A percentile compares a stretch with the other conserved stretches of the same genome.
These are phyloP conservation scores for Alternaria ventricosa DNA, from an alignment of 2,329 filamentous ascomycete species.

Conservation along the genomic window DNA sequence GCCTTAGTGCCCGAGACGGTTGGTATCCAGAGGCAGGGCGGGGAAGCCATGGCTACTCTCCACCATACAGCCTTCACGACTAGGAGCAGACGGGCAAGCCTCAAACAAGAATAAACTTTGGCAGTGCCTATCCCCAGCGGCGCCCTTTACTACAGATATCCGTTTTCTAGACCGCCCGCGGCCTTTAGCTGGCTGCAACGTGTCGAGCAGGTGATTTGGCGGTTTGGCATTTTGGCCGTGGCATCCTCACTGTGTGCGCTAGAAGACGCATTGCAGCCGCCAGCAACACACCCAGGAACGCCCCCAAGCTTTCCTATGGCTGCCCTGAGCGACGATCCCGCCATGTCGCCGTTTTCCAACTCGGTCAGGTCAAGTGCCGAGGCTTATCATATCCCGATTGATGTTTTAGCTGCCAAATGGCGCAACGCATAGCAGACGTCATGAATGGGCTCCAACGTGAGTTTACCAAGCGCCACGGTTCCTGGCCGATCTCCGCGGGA, in stretches of 20 bases:
- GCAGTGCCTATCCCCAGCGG: neutral
- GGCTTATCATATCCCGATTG: slow-evolving; percentile 9
- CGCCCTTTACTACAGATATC: neutral
- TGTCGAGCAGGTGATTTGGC: neutral
- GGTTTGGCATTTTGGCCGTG: neutral
- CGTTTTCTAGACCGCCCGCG: neutral
- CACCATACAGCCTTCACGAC: slow-evolving; percentile 7
- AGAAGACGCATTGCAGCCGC: slow-evolving; percentile 15
- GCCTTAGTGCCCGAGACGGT: slow-evolving; percentile 29
- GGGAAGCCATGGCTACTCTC: slow-evolving; percentile 20
- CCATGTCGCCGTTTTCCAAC: slow-evolving; percentile 1
- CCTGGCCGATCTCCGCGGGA: slow-evolving; percentile 20
- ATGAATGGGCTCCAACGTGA: slow-evolving; percentile 37
- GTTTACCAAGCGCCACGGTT: slow-evolving; percentile 25
- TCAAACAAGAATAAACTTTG: slow-evolving; percentile 1
- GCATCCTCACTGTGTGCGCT: neutral
- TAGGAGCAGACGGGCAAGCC: neutral
- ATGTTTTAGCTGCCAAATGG: slow-evolving; percentile 27
- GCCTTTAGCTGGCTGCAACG: neutral
- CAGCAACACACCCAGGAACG: slow-evolving; percentile 16
- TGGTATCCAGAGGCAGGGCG: slow-evolving; percentile 20
- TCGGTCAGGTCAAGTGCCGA: slow-evolving; percentile 1
- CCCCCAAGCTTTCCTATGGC: slow-evolving; percentile 1
- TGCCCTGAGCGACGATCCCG: slow-evolving; percentile 4
- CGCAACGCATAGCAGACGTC: slow-evolving; percentile 27